phyloP scores from a whole-genome alignment of 345 rosid genomes.

The Capsella bursapastoris region DNA sequence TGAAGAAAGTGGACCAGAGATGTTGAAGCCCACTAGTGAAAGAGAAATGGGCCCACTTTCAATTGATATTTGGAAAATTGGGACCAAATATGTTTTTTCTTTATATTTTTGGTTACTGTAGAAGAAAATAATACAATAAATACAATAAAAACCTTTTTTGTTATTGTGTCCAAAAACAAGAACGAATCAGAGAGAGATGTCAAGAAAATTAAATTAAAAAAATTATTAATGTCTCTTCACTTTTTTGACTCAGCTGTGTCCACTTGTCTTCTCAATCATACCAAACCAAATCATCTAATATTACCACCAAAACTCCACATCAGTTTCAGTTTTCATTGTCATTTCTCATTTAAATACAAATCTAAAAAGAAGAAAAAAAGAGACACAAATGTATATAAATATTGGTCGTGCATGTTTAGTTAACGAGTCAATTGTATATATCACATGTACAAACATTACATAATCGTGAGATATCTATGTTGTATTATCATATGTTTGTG shows the following conservation, averaged over 20 bases:
- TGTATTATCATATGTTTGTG: no score
- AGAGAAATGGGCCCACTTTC: conserved; percentile 34
- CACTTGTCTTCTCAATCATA: conserved; percentile 35
- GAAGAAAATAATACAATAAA: background rate
- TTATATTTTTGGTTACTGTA: conserved; percentile 15
- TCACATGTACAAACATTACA: no score
- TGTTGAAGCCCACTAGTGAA: conserved; percentile 41
- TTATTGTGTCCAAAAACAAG: conserved; percentile 1
- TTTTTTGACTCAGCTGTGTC: conserved; percentile 42
- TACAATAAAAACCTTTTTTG: conserved; percentile 14
- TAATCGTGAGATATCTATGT: no score
- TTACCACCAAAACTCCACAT: conserved; percentile 38
- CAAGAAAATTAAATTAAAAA: background rate
- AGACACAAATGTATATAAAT: no score
- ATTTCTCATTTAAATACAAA: no score
- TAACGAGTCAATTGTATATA: no score
- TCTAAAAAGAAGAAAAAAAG: no score
- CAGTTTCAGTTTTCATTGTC: conserved; percentile 8
- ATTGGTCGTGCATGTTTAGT: no score
- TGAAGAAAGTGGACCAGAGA: conserved; percentile 42
- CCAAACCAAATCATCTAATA: conserved; percentile 39
- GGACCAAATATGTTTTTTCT: conserved; percentile 36
- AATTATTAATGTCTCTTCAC: conserved; percentile 35
- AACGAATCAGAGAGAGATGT: conserved; percentile 29
- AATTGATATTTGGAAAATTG: conserved; percentile 34